Base-by-base conservation (phyloP, 306 rosid genomes). In the Sicyos baderoa region DNA sequence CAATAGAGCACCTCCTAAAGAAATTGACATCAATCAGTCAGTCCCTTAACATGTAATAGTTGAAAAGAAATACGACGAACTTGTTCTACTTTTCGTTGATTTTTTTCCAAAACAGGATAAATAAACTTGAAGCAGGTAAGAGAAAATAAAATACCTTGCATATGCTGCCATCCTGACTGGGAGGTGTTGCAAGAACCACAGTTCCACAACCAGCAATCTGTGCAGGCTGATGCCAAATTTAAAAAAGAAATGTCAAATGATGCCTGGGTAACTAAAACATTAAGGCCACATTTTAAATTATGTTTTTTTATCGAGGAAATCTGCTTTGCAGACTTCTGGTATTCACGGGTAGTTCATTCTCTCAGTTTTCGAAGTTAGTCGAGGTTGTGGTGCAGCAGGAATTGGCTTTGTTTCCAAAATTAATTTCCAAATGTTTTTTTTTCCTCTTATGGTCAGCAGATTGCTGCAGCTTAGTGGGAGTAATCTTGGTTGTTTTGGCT, bases 201-300 rank as follows among this genome's bases (percentile, higher is more conserved):
- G 91, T 93, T 82, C 86, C 84, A 78, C 91, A 93, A 73, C 97
- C 94, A 66, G 99, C 97, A 88, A 93, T 93, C 80, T 90, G 89
- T 21, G 99, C 99, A 68, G 99, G 97, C 99, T 93, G 76, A 74
- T 76, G 32, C 27, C 73, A 52, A 21, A 51, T 6, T 37, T 37
- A 37, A 6, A 2, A 55, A 59, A 60, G n/a, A 72, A 49, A 50
- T 25, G 25, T 86, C 77, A 79, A 77, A 8, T 7, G 32, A 40
- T 50, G 75, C 79, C 70, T 77, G 42, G 52, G 57, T 70, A n/a
- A 72, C 42, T 50, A 17, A n/a, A 27, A 70, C 45, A 74, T 45
- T 62, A 67, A 57, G 10, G 12, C 53, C 53, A 48, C n/a, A 48
- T 14, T 48, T 48, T 48, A 1, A 48, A 14, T 14, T 48, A 48